phyloP scores from a whole-genome alignment of 2,329 filamentous ascomycete species.

The Grosmannia serpens region DNA sequence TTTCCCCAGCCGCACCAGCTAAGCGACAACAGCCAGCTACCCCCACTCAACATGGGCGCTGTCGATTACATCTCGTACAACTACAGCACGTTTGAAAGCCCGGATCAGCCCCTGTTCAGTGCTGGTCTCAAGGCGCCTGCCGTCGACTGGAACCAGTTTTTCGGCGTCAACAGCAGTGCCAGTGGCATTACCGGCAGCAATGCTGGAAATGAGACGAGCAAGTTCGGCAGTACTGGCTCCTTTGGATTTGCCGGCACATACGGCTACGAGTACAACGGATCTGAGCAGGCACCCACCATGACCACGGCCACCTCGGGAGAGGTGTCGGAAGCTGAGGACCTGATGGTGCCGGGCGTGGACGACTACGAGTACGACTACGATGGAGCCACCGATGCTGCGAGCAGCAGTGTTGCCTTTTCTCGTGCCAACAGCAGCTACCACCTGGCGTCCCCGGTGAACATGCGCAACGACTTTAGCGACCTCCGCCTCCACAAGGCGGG shows the following conservation, averaged over 20 bases:
- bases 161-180: conserved; percentile 25
- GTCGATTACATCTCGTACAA: conserved; percentile 39
- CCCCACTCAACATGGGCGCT: conserved; percentile 46
- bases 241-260: conserved; percentile 45
- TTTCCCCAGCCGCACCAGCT: conserved; percentile 11
- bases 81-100: conserved; percentile 37
- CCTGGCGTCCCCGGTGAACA: conserved; percentile 30
- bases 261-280: conserved; percentile 41
- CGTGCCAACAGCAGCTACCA: conserved; percentile 34
- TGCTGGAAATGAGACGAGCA: conserved; percentile 30
- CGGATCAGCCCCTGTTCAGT: conserved; percentile 45
- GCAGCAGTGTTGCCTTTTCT: conserved; percentile 31
- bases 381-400: conserved; percentile 15
- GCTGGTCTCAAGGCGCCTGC: conserved; percentile 47
- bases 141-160: conserved; percentile 42
- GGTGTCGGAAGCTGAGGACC: conserved; percentile 55
- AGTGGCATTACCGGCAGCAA: conserved; percentile 32
- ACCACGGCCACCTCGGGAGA: conserved; percentile 53
- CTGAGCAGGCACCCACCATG: conserved; percentile 42
- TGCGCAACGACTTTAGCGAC: conserved; percentile 41
- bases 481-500: conserved; percentile 39
- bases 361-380: conserved; percentile 26
- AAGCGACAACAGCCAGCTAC: conserved; percentile 31
- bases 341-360: conserved; percentile 29
- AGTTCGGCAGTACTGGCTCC: conserved; percentile 37